Evolutionary conservation across 2,329 filamentous ascomycete species (phyloP), one percentile per base, ranked within the genome.

Genomic region (Fonsecaea multimorphosa): DNA sequence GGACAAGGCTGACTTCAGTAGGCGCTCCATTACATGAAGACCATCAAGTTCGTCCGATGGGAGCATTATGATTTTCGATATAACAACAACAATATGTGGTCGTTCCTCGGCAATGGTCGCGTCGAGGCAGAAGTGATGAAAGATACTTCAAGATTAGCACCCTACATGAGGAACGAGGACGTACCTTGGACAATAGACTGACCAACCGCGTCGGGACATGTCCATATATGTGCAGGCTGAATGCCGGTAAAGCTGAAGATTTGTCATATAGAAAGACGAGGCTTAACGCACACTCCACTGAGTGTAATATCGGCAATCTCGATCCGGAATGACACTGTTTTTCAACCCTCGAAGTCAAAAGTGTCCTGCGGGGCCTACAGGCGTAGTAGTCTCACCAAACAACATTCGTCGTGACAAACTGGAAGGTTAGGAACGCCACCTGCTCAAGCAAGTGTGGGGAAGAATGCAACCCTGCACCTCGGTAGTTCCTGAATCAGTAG

Each of bases 21-120:
- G 58, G 60, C 57, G 11, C 34, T 69, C 32, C 67, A 69, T 40
- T 69, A 62, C 34, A 61, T 69, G 61, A 69, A 65, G 51, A 65
- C 66, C 31, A 65, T 65, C 44, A 65, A 68, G 24, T 44, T 51
- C 14, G 63, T 62, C 4, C 59, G 58, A 19, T 68, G 53, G 51
- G 66, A 68, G 53, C 66, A 68, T 49, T 68, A 68, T 56, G 53
- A 62, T 49, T 55, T 65, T 36, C 38, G 58, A 40, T 68, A 65
- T 49, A 32, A 55, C 34, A 40, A 49, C 34, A 49, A 55, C 4
- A 68, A 68, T 36, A 65, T 65, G 58, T 68, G 63, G 63, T 32
- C 57, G 16, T 68, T 61, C 55, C 63, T 68, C 8, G 63, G 66
- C 22, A 68, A 68, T 53, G 66, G 66, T 51, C 62, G 54, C 6